Conservation (phyloP, 2,329 filamentous ascomycete species). For the Cercospora zeina region DNA sequence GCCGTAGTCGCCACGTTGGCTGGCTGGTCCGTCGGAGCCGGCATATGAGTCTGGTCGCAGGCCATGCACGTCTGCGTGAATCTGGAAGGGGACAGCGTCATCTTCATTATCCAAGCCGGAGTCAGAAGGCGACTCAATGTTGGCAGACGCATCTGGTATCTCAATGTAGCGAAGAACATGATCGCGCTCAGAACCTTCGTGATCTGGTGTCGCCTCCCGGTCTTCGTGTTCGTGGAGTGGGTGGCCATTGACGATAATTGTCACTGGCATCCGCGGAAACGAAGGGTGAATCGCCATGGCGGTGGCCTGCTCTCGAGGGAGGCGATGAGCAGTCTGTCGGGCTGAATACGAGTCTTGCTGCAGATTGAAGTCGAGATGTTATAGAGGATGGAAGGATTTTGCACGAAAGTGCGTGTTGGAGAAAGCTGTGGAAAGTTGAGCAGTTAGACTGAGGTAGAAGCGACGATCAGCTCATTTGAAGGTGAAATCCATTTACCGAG, state of each 20-base stretch:
- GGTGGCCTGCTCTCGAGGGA: no score
- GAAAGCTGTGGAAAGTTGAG: no score
- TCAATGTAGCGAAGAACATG: constrained; percentile 4
- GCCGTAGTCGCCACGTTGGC: not conserved
- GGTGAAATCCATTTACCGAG: not conserved
- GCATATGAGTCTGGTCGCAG: not conserved
- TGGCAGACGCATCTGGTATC: not conserved
- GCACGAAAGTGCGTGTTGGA: no score
- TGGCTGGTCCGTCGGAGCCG: not conserved
- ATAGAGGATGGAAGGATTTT: no score
- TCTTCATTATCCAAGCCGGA: not conserved
- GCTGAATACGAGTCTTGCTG: no score
- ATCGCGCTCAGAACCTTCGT: not conserved
- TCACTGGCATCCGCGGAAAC: not conserved
- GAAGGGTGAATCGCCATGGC: constrained; percentile 3
- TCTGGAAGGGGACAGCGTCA: not conserved
- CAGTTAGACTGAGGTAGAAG: not conserved
- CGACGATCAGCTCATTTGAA: not conserved
- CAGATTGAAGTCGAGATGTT: no score
- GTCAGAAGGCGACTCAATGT: not conserved
- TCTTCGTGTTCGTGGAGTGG: constrained; percentile 3
- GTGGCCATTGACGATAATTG: not conserved
- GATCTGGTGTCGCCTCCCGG: constrained; percentile 4
- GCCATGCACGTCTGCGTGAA: not conserved
- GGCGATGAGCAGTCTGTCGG: no score